Conservation (phyloP, 352 stramenopile species). For the Phytophthora ohioensis region DNA sequence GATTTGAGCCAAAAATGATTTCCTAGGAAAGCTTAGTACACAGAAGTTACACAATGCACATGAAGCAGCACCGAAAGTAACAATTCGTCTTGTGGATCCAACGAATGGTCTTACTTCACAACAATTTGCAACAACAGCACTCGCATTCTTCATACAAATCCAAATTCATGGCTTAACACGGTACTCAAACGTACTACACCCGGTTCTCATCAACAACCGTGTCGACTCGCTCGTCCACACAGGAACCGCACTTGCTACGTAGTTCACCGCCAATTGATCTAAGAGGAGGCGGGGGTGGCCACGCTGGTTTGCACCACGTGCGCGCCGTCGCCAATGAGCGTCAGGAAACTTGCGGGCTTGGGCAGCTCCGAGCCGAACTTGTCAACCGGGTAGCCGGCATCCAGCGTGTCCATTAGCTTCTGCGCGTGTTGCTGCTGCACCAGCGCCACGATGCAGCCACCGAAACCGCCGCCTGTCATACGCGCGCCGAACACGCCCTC, state of each 20-base stretch:
- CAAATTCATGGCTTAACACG: not conserved
- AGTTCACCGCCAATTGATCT: not conserved
- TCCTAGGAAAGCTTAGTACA: no score
- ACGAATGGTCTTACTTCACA: no score
- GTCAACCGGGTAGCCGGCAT: slow-evolving; percentile 79
- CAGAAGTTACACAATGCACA: no score
- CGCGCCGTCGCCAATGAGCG: slow-evolving; percentile 64
- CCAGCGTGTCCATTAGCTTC: slow-evolving; percentile 69
- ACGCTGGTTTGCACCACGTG: slow-evolving; percentile 55
- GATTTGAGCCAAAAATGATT: no score
- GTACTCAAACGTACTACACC: not conserved
- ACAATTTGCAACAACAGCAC: no score
- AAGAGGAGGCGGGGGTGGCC: slow-evolving; percentile 11
- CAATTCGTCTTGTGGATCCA: no score
- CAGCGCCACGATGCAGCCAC: slow-evolving; percentile 96
- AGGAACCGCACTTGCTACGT: not conserved
- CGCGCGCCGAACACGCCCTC: slow-evolving; percentile 94
- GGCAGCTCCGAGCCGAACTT: slow-evolving; percentile 59
- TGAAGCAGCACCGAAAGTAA: no score
- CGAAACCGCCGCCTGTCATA: slow-evolving; percentile 97
- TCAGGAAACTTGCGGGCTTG: slow-evolving; percentile 70
- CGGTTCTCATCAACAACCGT: not conserved
- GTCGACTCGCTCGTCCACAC: not conserved
- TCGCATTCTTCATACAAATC: not conserved
- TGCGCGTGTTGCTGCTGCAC: slow-evolving; percentile 75